These are phyloP conservation scores for Talaromyces liani DNA, from an alignment of 495 filamentous ascomycete species.

Conservation along the genomic window DNA sequence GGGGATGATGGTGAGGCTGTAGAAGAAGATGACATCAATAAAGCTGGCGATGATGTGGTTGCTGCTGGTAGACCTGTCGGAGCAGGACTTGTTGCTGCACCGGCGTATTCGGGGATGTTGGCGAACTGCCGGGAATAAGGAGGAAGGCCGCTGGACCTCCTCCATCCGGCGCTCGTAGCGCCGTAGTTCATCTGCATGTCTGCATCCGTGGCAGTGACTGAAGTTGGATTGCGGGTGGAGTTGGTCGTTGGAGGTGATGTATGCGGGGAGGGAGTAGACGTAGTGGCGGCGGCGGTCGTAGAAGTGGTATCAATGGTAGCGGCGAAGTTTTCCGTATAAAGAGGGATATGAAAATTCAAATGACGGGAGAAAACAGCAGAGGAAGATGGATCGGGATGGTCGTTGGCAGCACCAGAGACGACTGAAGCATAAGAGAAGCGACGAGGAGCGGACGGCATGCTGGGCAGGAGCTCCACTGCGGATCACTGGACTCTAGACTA, in stretches of 20 bases:
- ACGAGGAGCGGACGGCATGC: slow-evolving; percentile 37
- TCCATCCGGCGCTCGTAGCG: slow-evolving; percentile 19
- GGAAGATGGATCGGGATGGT: slow-evolving; percentile 34
- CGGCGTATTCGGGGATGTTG: slow-evolving; percentile 30
- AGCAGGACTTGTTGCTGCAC: slow-evolving; percentile 4
- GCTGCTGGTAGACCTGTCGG: slow-evolving; percentile 22
- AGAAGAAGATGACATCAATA: slow-evolving; percentile 14
- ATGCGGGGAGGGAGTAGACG: neutral
- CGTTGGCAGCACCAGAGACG: slow-evolving; percentile 54
- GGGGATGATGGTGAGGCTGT: slow-evolving; percentile 16
- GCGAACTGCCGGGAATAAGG: slow-evolving; percentile 58
- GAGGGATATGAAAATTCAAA: neutral
- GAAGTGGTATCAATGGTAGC: neutral
- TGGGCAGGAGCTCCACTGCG: slow-evolving; percentile 15
- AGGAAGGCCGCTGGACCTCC: slow-evolving; percentile 36
- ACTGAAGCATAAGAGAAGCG: slow-evolving; percentile 77
- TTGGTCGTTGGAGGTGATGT: slow-evolving; percentile 19
- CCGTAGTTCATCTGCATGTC: slow-evolving; percentile 37
- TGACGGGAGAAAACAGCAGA: slow-evolving; percentile 10
- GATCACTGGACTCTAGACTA: neutral
- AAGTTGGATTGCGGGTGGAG: slow-evolving; percentile 8
- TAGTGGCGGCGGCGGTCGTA: neutral
- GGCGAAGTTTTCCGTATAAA: neutral
- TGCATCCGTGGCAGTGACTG: slow-evolving; percentile 25
- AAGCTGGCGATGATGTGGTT: slow-evolving; percentile 17